These are phyloP conservation scores for Iris macrosiphon DNA, from an alignment of 106 monocot genomes.

Conservation along the genomic window DNA sequence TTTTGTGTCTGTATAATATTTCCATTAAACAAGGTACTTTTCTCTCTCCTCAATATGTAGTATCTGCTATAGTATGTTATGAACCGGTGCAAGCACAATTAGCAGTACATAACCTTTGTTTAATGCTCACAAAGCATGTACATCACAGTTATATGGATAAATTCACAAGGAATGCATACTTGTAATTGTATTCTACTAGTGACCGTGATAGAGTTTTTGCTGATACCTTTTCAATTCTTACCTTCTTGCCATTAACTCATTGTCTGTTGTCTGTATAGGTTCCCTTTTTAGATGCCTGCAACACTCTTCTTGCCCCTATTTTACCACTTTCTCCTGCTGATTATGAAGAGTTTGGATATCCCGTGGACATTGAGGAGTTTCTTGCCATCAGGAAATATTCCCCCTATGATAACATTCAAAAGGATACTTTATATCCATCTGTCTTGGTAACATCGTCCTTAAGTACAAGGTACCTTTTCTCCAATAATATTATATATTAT, in stretches of 20 bases:
- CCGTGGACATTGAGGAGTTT: constrained; percentile 74
- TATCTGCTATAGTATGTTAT: too few relatives aligned
- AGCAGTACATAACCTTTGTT: too few relatives aligned
- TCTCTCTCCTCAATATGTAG: too few relatives aligned
- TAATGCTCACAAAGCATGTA: too few relatives aligned
- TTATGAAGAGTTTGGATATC: constrained; percentile 95
- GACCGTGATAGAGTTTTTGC: too few relatives aligned
- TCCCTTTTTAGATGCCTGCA: constrained; percentile 85
- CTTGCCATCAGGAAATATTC: constrained; percentile 71
- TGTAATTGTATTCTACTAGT: too few relatives aligned
- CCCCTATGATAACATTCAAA: constrained; percentile 92
- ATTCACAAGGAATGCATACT: too few relatives aligned
- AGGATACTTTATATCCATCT: constrained; percentile 76
- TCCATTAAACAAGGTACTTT: too few relatives aligned
- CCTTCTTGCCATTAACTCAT: background rate
- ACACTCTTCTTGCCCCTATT: constrained; percentile 77
- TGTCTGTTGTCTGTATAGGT: constrained; percentile 34
- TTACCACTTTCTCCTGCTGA: constrained; percentile 69
- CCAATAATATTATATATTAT: background rate
- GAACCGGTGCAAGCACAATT: too few relatives aligned
- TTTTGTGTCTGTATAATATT: too few relatives aligned
- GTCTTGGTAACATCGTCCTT: constrained; percentile 81
- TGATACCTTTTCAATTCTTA: background rate
- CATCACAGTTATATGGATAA: too few relatives aligned
- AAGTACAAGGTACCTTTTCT: constrained; percentile 60